Evolutionary conservation across 129 eudicot genomes (phyloP), one percentile per base, ranked within the genome.

Genomic region (Tagetes erecta): DNA sequence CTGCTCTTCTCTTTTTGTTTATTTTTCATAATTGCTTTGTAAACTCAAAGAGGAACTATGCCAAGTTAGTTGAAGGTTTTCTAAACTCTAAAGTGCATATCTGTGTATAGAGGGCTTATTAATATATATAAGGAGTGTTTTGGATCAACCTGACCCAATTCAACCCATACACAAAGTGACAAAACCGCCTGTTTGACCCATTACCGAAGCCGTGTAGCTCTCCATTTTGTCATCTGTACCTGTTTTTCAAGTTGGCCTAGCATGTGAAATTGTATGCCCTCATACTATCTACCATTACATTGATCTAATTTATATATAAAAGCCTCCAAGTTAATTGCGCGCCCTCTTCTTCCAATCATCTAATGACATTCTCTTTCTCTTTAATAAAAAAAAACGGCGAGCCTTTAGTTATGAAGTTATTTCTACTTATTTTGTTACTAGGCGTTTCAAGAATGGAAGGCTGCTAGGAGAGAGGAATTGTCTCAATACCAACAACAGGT

Each of bases 391-490:
- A 13, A 64, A 6, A 63, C 13, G 4, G 1, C 37, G 46, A 37
- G 45, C 40, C 40, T 53, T 76, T 50, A 10, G 37, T 44, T 30
- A n/a, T 50, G 7, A 67, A 53, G 40, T 35, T 41, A 34, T 39
- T 40, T 20, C 27, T 37, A 56, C 30, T 36, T 46, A 51, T 35
- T 40, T 68, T 66, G 11, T 38, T 71, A 7, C 5, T 4, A 95
- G 99, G 46, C 83, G 62, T 95, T 88, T 66, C 81, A 88, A 86
- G 99, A 91, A 76, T 95, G 99, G 99, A 95, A 91, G 86, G 84
- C 96, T 68, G 85, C 85, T 4, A 86, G 97, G 83, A 91, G 99
- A 81, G 99, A 95, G 73, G 99, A 95, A 78, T 80, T 95, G 6
- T 85, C 99, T 0, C 76, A 89, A 52, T 95, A 91, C 73, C 97